Evolutionary conservation across 192 early-diverging fungal species (phyloP).

Genomic region (Rhizophagus sp.): DNA sequence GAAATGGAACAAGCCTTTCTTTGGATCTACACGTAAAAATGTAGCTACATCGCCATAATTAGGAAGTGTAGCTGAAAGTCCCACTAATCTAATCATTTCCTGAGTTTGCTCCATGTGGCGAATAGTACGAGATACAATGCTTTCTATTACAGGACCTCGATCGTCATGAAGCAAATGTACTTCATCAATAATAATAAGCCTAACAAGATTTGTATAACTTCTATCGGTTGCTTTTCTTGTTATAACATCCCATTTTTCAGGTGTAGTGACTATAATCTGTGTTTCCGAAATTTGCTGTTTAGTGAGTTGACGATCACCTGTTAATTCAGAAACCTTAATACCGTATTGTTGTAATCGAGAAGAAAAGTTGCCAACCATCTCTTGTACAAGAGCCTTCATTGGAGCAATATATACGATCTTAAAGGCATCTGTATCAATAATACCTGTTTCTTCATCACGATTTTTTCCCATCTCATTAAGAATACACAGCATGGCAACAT

Average conservation of each 20-base stretch:
- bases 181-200: slow-evolving; percentile 94
- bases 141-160: slow-evolving; percentile 95
- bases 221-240: slow-evolving; percentile 94
- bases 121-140: slow-evolving; percentile 85
- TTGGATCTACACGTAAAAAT: slow-evolving; percentile 85
- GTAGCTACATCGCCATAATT: slow-evolving; percentile 96
- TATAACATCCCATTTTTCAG: slow-evolving; percentile 99
- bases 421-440: slow-evolving; percentile 79
- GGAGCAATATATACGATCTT: slow-evolving; percentile 99
- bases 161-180: slow-evolving; percentile 97
- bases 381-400: slow-evolving; percentile 98
- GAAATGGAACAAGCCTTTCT: slow-evolving; percentile 88
- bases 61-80: slow-evolving; percentile 91
- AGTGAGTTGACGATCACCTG: slow-evolving; percentile 96
- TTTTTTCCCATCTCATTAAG: slow-evolving; percentile 85
- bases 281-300: slow-evolving; percentile 96
- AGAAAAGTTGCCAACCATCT: slow-evolving; percentile 93
- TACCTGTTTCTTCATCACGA: slow-evolving; percentile 69
- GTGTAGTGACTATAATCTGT: slow-evolving; percentile 97
- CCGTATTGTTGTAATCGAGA: slow-evolving; percentile 74
- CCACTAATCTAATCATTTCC: slow-evolving; percentile 86
- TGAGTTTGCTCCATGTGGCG: slow-evolving; percentile 89
- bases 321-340: slow-evolving; percentile 92
- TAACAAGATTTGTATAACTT: slow-evolving; percentile 86
- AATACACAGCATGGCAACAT: slow-evolving; percentile 96